These are phyloP conservation scores for Pouteria glomerata DNA, from an alignment of 148 eudicot genomes.

Conservation along the genomic window DNA sequence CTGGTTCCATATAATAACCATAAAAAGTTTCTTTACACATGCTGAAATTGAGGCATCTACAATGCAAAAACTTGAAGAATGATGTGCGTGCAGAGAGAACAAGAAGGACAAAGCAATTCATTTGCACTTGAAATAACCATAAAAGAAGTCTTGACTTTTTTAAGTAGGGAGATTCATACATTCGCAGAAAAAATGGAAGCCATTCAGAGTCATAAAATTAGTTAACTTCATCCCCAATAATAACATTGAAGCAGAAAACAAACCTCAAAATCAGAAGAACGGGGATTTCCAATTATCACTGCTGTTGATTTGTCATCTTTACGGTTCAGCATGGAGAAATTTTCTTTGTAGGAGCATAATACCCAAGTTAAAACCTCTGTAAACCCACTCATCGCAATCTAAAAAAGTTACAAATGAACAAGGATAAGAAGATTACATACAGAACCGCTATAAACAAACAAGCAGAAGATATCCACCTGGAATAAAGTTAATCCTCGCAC, in stretches of 20 bases:
- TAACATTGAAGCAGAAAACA: constrained; percentile 11
- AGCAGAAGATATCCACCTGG: neutral
- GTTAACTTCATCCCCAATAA: neutral
- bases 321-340: constrained; percentile 67
- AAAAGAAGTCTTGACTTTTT: neutral
- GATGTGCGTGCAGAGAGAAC: neutral
- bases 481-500: neutral
- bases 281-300: constrained; percentile 80
- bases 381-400: constrained; percentile 88
- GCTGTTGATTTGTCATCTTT: constrained; percentile 71
- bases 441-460: neutral
- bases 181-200: neutral
- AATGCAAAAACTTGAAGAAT: neutral
- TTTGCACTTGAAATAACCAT: neutral
- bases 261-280: constrained; percentile 98
- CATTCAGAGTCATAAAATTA: neutral
- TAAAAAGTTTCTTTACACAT: neutral
- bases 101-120: neutral
- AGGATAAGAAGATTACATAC: neutral
- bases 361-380: constrained; percentile 90
- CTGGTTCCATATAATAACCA: neutral
- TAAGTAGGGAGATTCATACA: neutral
- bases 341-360: constrained; percentile 82
- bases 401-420: neutral
- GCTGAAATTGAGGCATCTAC: neutral